Percentiles rank a stretch among this genome's conserved stretches.
Evolutionary conservation across 306 rosid genomes (phyloP).

Genomic region (Castanea crenata): DNA sequence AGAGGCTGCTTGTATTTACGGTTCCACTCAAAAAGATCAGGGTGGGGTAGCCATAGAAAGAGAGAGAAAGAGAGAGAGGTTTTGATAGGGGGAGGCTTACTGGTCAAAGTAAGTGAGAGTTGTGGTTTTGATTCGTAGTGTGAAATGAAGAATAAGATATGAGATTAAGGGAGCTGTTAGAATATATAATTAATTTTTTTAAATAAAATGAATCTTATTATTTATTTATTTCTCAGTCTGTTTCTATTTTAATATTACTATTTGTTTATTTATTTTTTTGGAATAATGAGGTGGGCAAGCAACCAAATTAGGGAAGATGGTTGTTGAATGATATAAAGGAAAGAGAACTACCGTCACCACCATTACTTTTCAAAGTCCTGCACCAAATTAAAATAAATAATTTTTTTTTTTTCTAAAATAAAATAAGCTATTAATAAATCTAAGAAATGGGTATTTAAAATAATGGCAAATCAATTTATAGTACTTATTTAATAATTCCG

Average conservation of each 20-base stretch:
- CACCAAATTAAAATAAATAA: constrained; percentile 1
- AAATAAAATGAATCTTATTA: neutral
- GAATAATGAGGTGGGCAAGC: constrained; percentile 60
- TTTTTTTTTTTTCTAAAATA: no score
- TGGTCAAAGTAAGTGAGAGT: constrained; percentile 52
- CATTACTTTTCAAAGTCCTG: constrained; percentile 24
- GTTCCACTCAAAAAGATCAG: constrained; percentile 50
- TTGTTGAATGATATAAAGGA: constrained; percentile 50
- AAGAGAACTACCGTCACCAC: constrained; percentile 33
- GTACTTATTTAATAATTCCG: neutral
- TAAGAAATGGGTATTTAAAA: neutral
- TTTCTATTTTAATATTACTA: neutral
- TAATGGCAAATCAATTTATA: neutral
- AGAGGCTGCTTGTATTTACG: constrained; percentile 36
- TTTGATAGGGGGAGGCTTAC: neutral
- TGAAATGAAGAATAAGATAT: constrained; percentile 27
- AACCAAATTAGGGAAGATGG: constrained; percentile 54
- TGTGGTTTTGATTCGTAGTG: constrained; percentile 46
- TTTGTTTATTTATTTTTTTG: neutral
- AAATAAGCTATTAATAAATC: neutral
- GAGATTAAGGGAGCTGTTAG: neutral
- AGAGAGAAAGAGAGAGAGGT: constrained; percentile 11
- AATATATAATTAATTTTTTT: neutral
- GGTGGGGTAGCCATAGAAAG: constrained; percentile 55
- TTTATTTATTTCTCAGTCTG: neutral